Evolutionary conservation across 1,284 basidiomycete genomes (phyloP), one percentile per base, ranked within the genome.

Genomic region (Trichosporon coremiiforme): DNA sequence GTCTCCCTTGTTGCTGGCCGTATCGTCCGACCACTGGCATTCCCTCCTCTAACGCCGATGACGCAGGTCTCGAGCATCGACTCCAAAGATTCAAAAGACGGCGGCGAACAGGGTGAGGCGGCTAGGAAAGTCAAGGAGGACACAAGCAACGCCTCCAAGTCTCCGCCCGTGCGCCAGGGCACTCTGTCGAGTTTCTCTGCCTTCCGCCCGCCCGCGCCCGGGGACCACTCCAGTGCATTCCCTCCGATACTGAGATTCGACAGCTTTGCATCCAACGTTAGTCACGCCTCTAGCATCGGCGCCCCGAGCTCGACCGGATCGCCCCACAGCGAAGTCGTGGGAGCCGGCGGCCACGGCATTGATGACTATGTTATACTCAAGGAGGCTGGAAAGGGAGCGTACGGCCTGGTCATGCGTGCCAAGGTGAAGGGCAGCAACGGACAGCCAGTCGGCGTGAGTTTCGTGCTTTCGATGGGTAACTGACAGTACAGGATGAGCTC

Each of bases 331-430:
- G 82, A 84, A 68, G 76, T 76, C 0, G 80, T 79, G 13, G 83
- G 82, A 22, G 73, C 79, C 0, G 83, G 83, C 31, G 83, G 82
- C 4, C 75, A 78, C 13, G 83, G 83, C 9, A 84, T 84, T 41
- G 80, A 81, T 47, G 82, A 83, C 69, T 84, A 84, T 77, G 87
- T 91, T 35, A 90, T 97, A 68, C 88, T 94, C 74, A 88, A 88
- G 65, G 93, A 97, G 79, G 91, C 95, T 22, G 94, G 96, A 29
- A 88, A 94, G 70, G 96, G 96, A n/a, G 96, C 96, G 13, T 99
- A 99, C 82, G 96, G 96, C 0, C 86, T 98, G 60, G 96, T 99
- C 31, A 95, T 97, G 84, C 88, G 93, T 67, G 96, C 90, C 0
- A 87, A 92, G 70, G 91, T 94, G 80, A 91, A 90, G 76, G 87